Evolutionary conservation across 225 moss, liverwort and hornwort species (phyloP), one percentile per base, ranked within the genome.

Genomic region (Asterella californica): DNA sequence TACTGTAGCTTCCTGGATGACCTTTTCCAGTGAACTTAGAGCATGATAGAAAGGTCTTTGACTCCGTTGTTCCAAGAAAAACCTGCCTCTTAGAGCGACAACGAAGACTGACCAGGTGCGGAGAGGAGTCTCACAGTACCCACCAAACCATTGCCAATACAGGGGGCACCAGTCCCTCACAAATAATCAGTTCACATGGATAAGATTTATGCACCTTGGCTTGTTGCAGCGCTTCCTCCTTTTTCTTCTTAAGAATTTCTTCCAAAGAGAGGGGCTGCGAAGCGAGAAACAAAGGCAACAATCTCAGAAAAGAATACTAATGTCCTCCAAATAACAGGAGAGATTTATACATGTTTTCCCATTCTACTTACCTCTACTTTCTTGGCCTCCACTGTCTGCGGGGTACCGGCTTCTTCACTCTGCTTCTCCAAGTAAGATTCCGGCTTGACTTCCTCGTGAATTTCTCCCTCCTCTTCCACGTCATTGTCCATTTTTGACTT

Each of bases 231-330:
- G 94, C 91, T 83, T 96, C 96, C 83, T 94, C 94, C 87, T 96
- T 96, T 66, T 92, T 90, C 87, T 94, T 94, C 83, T 81, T 94
- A 83, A 96, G 76, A 84, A 96, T 96, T 84, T 96, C 96, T 88
- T 96, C 96, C 86, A 96, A 85, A 74, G 96, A 96, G 60, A 96
- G 88, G 81, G 96, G 96, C 94, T 95, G 93, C 18, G 45, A 78
- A 49, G 78, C n/a, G n/a, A 30, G 46, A 64, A 78, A 48, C 24
- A 8, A 38, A 0, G 27, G 17, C 9, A 53, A 25, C 37, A 9
- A 48, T 72, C 10, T 72, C 48, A 49, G 48, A 72, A 72, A 25
- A 1, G 29, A 19, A 1, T 5, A 47, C 10, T 47, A 29, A 25
- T 47, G 38, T 47, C 67, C 36, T 67, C 36, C 1, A 14, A 46